Evolutionary conservation across 768 basidiomycete species (phyloP).

Genomic region (Imleria badia): DNA sequence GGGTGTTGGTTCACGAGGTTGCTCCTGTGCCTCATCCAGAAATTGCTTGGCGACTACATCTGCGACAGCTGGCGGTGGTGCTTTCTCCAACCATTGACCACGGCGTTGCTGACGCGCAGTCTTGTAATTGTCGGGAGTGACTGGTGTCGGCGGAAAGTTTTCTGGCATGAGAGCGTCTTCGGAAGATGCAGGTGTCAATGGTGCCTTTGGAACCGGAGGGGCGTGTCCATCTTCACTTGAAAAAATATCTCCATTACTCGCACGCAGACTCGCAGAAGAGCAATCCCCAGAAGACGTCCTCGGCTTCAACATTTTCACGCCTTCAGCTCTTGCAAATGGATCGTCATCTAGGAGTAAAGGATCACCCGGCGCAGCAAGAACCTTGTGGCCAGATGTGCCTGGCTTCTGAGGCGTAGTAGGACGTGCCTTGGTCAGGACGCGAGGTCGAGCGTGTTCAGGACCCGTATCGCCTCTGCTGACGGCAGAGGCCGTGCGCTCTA

Average conservation of each 20-base stretch:
- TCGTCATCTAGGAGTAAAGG: constrained; percentile 32
- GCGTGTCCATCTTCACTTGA: constrained; percentile 12
- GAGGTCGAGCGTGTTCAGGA: constrained; percentile 20
- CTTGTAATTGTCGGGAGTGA: constrained; percentile 40
- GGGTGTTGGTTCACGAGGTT: constrained; percentile 20
- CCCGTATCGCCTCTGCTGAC: constrained; percentile 6
- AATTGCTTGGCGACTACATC: constrained; percentile 30
- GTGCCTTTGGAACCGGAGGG: background rate
- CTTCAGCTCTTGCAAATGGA: constrained; percentile 54
- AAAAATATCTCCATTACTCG: constrained; percentile 4
- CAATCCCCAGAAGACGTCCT: background rate
- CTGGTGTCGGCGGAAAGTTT: constrained; percentile 10
- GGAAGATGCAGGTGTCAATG: background rate
- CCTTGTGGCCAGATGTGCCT: constrained; percentile 10
- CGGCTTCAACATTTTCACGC: constrained; percentile 47
- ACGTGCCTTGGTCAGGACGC: constrained; percentile 33
- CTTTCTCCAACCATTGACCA: constrained; percentile 41
- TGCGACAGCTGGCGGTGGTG: constrained; percentile 34
- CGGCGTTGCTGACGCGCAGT: constrained; percentile 41
- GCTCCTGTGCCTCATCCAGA: constrained; percentile 16
- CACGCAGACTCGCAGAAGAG: background rate
- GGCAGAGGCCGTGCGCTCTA: constrained; percentile 14
- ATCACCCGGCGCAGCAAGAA: constrained; percentile 12
- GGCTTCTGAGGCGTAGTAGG: constrained; percentile 34
- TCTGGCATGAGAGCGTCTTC: background rate